A percentile compares a stretch with the other conserved stretches of the same genome.
Conservation (phyloP, 306 rosid genomes). For the Hylodesmum podocarpum region DNA sequence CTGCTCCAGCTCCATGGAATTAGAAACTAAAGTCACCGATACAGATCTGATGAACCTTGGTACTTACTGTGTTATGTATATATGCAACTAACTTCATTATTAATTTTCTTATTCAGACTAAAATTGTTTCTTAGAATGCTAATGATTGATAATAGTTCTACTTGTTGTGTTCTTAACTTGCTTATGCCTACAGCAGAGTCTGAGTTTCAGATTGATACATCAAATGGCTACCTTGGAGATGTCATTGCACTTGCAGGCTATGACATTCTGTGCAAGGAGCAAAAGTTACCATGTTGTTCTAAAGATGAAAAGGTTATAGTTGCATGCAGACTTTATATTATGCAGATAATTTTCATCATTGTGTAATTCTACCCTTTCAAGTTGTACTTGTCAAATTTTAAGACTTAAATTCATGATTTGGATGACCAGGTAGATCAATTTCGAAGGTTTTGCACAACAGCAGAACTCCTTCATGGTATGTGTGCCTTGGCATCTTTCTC, state of each 20-base stretch:
- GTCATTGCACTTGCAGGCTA: constrained; percentile 19
- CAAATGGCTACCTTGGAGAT: constrained; percentile 36
- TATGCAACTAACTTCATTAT: background rate
- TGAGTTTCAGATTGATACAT: constrained; percentile 20
- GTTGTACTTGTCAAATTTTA: background rate
- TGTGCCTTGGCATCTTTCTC: background rate
- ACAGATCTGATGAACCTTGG: constrained; percentile 19
- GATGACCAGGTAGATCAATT: constrained; percentile 16
- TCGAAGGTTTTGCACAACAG: background rate
- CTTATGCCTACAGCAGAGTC: constrained; percentile 1
- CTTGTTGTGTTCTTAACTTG: background rate
- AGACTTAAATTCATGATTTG: background rate
- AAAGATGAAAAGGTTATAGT: constrained; percentile 6
- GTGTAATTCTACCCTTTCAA: background rate
- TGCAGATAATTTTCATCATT: background rate
- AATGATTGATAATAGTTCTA: background rate
- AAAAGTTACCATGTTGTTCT: constrained; percentile 6
- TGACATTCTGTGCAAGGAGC: background rate
- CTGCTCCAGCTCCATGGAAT: constrained; percentile 24
- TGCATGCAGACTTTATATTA: background rate
- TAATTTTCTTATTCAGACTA: background rate
- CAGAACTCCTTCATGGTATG: constrained; percentile 7
- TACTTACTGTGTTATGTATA: background rate
- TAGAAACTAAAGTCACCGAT: constrained; percentile 10
- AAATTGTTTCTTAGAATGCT: background rate